Percentiles rank a stretch among this genome's conserved stretches.
phyloP scores from a whole-genome alignment of 805 yeast species.

The Barnettozyma populi region DNA sequence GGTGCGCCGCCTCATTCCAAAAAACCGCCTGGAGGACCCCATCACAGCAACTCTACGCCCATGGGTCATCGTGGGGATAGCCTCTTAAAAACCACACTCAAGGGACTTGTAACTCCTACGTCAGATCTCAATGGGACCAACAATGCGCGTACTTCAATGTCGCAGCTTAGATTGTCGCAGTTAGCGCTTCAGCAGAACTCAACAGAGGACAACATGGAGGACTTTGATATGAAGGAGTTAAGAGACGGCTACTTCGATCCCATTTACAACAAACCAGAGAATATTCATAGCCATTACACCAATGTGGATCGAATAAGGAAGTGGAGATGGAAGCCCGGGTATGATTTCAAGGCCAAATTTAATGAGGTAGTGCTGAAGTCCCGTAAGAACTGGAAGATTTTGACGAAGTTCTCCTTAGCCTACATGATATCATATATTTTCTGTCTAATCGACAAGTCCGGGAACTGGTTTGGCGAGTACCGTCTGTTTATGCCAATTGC shows the following conservation, averaged over 20 bases:
- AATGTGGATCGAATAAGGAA: background rate
- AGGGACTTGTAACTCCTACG: background rate
- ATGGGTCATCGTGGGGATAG: background rate
- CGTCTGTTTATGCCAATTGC: slow-evolving; percentile 39
- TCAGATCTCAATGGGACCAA: background rate
- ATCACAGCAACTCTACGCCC: background rate
- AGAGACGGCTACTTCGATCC: slow-evolving; percentile 48
- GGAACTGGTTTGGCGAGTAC: slow-evolving; percentile 38
- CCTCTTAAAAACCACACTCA: slow-evolving; percentile 1
- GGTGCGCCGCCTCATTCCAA: background rate
- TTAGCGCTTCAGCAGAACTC: slow-evolving; percentile 15
- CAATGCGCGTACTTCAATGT: slow-evolving; percentile 29
- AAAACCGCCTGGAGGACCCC: background rate
- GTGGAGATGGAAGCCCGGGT: background rate
- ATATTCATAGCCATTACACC: background rate
- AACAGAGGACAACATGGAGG: slow-evolving; percentile 24
- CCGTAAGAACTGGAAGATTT: slow-evolving; percentile 14
- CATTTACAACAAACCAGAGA: slow-evolving; percentile 29
- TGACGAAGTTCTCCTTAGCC: slow-evolving; percentile 27
- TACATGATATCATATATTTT: slow-evolving; percentile 35
- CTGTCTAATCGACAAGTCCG: slow-evolving; percentile 33
- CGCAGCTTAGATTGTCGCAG: slow-evolving; percentile 29
- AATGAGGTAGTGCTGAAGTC: background rate
- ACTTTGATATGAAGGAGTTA: slow-evolving; percentile 38
- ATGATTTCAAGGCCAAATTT: slow-evolving; percentile 1